phyloP scores from a whole-genome alignment of 2,329 filamentous ascomycete species.

The Botrytis galanthina region DNA sequence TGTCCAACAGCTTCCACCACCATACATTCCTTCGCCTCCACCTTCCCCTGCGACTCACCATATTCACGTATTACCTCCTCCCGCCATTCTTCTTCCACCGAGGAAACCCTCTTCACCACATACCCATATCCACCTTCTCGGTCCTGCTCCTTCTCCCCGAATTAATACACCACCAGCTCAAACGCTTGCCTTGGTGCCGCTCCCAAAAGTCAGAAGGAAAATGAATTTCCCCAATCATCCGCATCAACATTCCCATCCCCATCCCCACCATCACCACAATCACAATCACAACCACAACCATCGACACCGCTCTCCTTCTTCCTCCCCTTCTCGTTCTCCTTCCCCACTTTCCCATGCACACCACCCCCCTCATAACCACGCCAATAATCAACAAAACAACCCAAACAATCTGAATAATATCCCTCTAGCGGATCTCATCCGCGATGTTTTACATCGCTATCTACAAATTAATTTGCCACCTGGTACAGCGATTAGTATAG shows the following conservation, averaged over 20 bases:
- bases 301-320: not conserved
- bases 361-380: not conserved
- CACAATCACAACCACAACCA: not conserved
- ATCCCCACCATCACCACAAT: not conserved
- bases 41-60: not conserved
- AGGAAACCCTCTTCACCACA: not conserved
- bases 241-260: not conserved
- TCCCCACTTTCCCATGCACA: not conserved
- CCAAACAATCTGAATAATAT: not conserved
- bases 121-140: not conserved
- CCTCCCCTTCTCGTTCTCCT: not conserved
- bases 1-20: not conserved
- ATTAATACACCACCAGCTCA: not conserved
- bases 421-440: not conserved
- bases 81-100: not conserved
- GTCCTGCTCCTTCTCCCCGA: not conserved
- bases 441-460: constrained; percentile 5
- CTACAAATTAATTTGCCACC: not conserved
- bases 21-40: not conserved
- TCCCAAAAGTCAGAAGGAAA: not conserved
- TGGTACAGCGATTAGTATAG: not conserved
- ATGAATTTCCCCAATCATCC: not conserved
- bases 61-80: not conserved
- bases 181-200: not conserved
- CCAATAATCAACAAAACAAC: not conserved